Conservation (phyloP, 768 basidiomycete genomes). For the Tulasnella sp. region DNA sequence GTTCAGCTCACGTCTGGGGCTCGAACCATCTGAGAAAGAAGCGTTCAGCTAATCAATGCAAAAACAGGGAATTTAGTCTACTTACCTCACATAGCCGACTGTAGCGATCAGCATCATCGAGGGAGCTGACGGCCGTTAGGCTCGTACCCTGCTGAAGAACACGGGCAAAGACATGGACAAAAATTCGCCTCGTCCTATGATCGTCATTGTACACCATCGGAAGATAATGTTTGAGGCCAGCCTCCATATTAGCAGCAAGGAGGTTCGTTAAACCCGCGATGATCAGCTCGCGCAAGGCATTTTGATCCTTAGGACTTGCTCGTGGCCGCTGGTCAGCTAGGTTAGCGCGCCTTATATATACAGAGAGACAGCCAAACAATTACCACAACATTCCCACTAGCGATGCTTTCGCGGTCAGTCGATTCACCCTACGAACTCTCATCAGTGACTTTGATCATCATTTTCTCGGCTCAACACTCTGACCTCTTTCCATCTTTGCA, state of each 20-base stretch:
- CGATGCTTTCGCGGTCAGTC: conserved; percentile 1
- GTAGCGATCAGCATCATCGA: conserved; percentile 33
- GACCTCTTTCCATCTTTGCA: conserved; percentile 28
- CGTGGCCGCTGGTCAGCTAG: not conserved
- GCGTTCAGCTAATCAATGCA: conserved; percentile 1
- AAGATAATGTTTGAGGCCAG: conserved; percentile 81
- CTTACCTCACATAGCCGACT: conserved; percentile 50
- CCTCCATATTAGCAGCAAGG: conserved; percentile 74
- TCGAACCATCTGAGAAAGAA: conserved; percentile 7
- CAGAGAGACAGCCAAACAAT: not conserved
- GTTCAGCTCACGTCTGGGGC: not conserved
- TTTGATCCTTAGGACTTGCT: conserved; percentile 12
- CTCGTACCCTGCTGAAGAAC: conserved; percentile 68
- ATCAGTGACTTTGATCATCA: not conserved
- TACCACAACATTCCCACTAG: conserved; percentile 7
- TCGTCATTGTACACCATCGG: conserved; percentile 66
- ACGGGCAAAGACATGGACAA: conserved; percentile 72
- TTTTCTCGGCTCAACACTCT: not conserved
- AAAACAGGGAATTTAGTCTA: not conserved
- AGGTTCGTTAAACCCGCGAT: conserved; percentile 73
- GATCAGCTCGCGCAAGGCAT: conserved; percentile 55
- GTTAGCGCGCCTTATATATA: not conserved
- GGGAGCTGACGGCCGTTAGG: conserved; percentile 36
- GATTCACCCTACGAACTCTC: not conserved
- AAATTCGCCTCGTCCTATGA: conserved; percentile 58